Conservation (phyloP, 768 basidiomycete species). For the Thelephora ganbajun region DNA sequence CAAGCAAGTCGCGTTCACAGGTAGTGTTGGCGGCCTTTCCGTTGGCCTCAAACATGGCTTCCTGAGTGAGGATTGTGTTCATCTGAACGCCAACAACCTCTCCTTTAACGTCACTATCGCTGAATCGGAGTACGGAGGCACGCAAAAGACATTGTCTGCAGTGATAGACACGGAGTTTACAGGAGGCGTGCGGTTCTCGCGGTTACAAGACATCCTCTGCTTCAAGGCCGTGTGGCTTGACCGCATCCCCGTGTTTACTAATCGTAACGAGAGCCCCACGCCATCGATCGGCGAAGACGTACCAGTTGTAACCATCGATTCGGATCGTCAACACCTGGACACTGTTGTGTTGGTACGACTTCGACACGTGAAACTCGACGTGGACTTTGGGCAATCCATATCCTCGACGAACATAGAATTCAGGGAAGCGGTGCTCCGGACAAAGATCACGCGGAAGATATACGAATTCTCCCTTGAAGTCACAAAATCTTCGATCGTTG, state of each 20-base stretch:
- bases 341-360: slow-evolving; percentile 58
- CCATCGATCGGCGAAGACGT: slow-evolving; percentile 9
- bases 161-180: slow-evolving; percentile 78
- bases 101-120: slow-evolving; percentile 47
- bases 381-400: slow-evolving; percentile 82
- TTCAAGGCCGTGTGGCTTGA: slow-evolving; percentile 95
- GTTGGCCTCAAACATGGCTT: slow-evolving; percentile 76
- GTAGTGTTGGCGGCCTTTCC: slow-evolving; percentile 69
- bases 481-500: slow-evolving; percentile 34
- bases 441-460: slow-evolving; percentile 43
- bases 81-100: slow-evolving; percentile 70
- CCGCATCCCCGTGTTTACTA: slow-evolving; percentile 45
- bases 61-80: slow-evolving; percentile 70
- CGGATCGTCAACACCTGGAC: slow-evolving; percentile 29
- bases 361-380: slow-evolving; percentile 55
- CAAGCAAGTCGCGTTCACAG: slow-evolving; percentile 59
- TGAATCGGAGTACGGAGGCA: slow-evolving; percentile 20
- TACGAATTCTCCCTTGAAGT: slow-evolving; percentile 60
- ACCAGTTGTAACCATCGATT: slow-evolving; percentile 11
- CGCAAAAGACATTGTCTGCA: slow-evolving; percentile 48
- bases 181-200: slow-evolving; percentile 68
- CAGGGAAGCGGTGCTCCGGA: slow-evolving; percentile 46
- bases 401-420: slow-evolving; percentile 55
- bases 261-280: slow-evolving; percentile 18
- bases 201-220: slow-evolving; percentile 83